Evolutionary conservation across 2,329 filamentous ascomycete species (phyloP).

Genomic region (Alternaria sp.): DNA sequence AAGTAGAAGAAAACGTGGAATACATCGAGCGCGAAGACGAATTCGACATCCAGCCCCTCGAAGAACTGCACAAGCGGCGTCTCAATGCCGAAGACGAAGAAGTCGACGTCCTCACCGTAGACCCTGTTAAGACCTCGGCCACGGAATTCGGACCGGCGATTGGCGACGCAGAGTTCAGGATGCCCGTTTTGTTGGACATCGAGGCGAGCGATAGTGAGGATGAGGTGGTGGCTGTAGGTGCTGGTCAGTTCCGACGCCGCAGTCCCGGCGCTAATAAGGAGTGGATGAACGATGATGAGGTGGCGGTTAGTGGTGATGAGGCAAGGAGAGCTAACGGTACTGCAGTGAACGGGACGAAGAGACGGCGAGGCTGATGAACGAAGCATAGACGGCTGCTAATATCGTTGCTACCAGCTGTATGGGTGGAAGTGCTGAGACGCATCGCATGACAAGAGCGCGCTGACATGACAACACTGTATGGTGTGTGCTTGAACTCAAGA

Average conservation of each 20-base stretch:
- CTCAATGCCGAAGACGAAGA: conserved; percentile 93
- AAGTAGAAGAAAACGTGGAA: conserved; percentile 97
- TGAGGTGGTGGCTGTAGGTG: conserved; percentile 71
- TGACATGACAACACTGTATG: background rate
- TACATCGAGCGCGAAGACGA: conserved; percentile 96
- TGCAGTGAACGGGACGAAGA: conserved; percentile 43
- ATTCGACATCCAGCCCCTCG: conserved; percentile 95
- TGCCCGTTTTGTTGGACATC: conserved; percentile 92
- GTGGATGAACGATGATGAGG: conserved; percentile 65
- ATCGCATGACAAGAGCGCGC: background rate
- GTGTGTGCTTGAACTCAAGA: background rate
- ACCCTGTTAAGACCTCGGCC: conserved; percentile 62
- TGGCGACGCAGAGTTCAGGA: conserved; percentile 70
- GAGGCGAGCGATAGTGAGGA: conserved; percentile 96
- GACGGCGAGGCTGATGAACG: conserved; percentile 39
- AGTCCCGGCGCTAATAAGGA: conserved; percentile 78
- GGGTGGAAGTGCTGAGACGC: background rate
- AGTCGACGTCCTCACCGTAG: conserved; percentile 84
- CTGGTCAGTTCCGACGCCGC: conserved; percentile 85
- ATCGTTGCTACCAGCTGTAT: background rate
- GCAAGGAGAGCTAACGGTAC: conserved; percentile 39
- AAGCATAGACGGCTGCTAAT: background rate
- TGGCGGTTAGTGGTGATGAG: conserved; percentile 47
- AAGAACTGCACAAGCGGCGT: conserved; percentile 89
- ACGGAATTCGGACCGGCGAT: conserved; percentile 54